Conservation (phyloP, 441 rosid species). For the Aquilaria agallochum region DNA sequence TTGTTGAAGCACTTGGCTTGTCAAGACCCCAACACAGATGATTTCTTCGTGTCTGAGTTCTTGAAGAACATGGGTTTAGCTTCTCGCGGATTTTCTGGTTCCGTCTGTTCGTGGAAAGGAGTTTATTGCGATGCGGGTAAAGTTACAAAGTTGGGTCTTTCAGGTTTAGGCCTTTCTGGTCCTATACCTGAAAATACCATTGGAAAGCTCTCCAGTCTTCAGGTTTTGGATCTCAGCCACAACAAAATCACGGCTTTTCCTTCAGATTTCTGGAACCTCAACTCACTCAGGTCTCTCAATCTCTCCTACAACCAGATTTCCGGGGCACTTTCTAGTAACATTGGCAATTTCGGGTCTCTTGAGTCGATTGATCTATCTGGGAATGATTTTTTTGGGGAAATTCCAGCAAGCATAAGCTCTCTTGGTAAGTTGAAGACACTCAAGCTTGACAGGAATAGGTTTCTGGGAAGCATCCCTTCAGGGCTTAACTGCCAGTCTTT, state of each 20-base stretch:
- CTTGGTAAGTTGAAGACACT: constrained; percentile 55
- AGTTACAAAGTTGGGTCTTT: constrained; percentile 44
- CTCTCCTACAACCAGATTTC: constrained; percentile 72
- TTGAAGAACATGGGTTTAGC: constrained; percentile 50
- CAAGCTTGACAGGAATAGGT: constrained; percentile 52
- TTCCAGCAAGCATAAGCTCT: constrained; percentile 67
- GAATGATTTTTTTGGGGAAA: constrained; percentile 71
- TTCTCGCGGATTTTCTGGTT: constrained; percentile 43
- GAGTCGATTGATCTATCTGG: constrained; percentile 65
- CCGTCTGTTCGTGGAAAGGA: constrained; percentile 74
- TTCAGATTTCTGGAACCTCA: constrained; percentile 86
- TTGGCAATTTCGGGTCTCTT: constrained; percentile 77
- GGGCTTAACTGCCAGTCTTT: constrained; percentile 54
- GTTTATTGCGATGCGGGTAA: constrained; percentile 55
- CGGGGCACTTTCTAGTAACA: constrained; percentile 62
- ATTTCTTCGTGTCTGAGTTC: constrained; percentile 65
- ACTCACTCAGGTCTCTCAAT: constrained; percentile 59
- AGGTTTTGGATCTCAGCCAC: constrained; percentile 73
- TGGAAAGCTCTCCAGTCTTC: constrained; percentile 77
- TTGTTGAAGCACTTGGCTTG: constrained; percentile 42
- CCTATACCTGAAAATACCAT: constrained; percentile 76
- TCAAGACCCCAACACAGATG: constrained; percentile 90
- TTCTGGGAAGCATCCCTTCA: constrained; percentile 55
- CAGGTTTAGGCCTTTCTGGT: constrained; percentile 71
- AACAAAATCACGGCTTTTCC: constrained; percentile 78